phyloP scores from a whole-genome alignment of 441 rosid genomes.

The Populus hybrid region DNA sequence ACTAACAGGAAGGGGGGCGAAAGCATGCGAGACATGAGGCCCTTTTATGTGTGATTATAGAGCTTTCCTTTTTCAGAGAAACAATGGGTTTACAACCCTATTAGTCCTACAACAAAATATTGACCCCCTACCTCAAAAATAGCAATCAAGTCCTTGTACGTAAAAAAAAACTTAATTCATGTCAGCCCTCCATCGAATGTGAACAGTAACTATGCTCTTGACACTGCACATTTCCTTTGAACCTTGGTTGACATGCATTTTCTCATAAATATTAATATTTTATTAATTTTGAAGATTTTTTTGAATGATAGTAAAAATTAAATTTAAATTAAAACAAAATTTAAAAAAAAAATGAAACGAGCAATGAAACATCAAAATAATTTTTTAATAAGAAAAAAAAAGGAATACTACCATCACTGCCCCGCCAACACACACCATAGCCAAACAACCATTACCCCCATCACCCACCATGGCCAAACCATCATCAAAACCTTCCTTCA shows the following conservation, averaged over 20 bases:
- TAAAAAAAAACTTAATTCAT: too few relatives aligned
- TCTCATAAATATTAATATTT: neutral
- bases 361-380: neutral
- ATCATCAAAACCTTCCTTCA: too few relatives aligned
- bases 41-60: neutral
- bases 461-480: neutral
- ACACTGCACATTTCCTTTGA: neutral
- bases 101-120: neutral
- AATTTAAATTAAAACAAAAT: too few relatives aligned
- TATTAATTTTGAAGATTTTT: neutral
- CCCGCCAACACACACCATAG: neutral
- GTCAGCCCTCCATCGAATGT: neutral
- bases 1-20: neutral
- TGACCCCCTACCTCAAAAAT: neutral
- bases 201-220: neutral
- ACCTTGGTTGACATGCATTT: neutral
- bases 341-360: too few relatives aligned
- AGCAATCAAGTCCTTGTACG: neutral
- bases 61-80: neutral
- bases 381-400: too few relatives aligned
- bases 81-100: neutral
- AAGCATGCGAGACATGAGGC: neutral
- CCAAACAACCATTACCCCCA: neutral
- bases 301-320: too few relatives aligned
- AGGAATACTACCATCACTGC: neutral